A percentile compares a stretch with the other conserved stretches of the same genome.
These are phyloP conservation scores for peach (Prunus persica) DNA, from an alignment of 306 rosid species.

Conservation along the genomic window DNA sequence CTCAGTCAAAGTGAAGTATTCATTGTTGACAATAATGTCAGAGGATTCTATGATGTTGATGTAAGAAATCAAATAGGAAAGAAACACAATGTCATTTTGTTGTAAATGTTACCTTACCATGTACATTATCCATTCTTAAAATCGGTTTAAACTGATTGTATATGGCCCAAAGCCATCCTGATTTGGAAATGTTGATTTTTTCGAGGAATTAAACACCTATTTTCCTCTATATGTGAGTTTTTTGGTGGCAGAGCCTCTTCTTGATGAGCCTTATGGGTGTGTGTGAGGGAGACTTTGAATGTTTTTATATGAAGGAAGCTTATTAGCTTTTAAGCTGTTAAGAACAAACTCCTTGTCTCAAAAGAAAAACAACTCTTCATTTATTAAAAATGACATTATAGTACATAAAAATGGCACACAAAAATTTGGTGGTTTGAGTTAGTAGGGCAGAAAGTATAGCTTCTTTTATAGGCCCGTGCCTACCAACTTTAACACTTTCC, in stretches of 20 bases:
- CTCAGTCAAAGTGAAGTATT: slow-evolving; percentile 71
- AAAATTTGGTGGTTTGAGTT: not conserved
- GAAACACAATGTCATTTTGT: not conserved
- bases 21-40: slow-evolving; percentile 67
- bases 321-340: not conserved
- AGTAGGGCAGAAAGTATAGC: not conserved
- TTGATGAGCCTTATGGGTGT: too few relatives aligned
- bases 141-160: not conserved
- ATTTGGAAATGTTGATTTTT: slow-evolving; percentile 1
- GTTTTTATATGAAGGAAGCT: too few relatives aligned
- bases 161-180: not conserved
- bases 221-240: not conserved
- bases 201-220: not conserved
- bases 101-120: slow-evolving; percentile 36
- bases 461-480: not conserved
- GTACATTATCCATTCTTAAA: slow-evolving; percentile 26
- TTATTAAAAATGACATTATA: not conserved
- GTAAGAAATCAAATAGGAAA: not conserved
- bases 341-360: not conserved
- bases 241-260: too few relatives aligned
- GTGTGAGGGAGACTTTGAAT: too few relatives aligned
- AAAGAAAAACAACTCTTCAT: not conserved
- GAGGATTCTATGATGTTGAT: slow-evolving; percentile 48
- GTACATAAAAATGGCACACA: not conserved
- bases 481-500: not conserved